Percentiles rank a stretch among this genome's conserved stretches.
Conservation (phyloP, 257 asterid genomes). For the Asclepias syriaca region DNA sequence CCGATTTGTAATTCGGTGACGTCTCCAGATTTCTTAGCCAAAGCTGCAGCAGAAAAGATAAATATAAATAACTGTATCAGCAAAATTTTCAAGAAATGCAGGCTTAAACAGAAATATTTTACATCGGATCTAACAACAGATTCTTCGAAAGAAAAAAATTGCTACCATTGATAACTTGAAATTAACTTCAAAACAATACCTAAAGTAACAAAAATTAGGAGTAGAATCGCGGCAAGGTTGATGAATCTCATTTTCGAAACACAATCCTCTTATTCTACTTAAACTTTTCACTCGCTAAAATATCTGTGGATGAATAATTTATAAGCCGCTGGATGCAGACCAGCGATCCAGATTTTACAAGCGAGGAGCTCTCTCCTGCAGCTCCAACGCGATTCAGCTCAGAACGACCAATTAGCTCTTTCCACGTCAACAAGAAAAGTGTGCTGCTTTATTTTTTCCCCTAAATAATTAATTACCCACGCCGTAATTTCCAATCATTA, state of each 20-base stretch:
- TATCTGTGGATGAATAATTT: not conserved
- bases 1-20: conserved; percentile 94
- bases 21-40: conserved; percentile 79
- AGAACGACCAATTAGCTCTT: conserved; percentile 33
- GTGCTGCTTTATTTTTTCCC: not conserved
- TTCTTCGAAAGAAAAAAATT: not conserved
- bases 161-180: not conserved
- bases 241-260: conserved; percentile 37
- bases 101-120: not conserved
- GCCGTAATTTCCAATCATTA: too few relatives aligned
- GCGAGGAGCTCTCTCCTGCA: conserved; percentile 1
- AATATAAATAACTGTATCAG: not conserved
- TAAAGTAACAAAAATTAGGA: conserved; percentile 33
- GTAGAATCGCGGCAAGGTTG: conserved; percentile 32
- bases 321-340: conserved; percentile 3
- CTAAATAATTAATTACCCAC: too few relatives aligned
- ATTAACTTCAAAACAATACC: conserved; percentile 33
- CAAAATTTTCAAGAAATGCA: not conserved
- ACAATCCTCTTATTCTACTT: not conserved
- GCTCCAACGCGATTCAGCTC: conserved; percentile 35
- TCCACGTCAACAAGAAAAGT: conserved; percentile 28
- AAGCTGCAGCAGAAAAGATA: conserved; percentile 29
- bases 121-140: conserved; percentile 16
- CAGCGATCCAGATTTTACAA: not conserved
- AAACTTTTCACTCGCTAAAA: not conserved